Percentiles rank a stretch among this genome's conserved stretches.
Evolutionary conservation across 1,284 basidiomycete species (phyloP).

Genomic region (Malassezia furfur): DNA sequence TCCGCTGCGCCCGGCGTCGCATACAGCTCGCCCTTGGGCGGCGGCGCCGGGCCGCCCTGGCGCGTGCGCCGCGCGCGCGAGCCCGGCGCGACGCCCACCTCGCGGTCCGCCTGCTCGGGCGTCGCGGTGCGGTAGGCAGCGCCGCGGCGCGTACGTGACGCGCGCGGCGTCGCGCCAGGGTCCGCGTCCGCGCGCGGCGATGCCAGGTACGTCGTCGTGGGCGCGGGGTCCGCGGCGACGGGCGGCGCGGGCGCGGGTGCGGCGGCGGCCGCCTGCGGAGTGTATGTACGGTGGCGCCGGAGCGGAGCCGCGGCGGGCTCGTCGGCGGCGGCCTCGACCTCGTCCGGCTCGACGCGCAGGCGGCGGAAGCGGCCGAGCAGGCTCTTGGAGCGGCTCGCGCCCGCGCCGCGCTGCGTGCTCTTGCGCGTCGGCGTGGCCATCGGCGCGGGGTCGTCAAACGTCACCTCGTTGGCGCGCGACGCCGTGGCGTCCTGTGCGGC

Average conservation of each 20-base stretch:
- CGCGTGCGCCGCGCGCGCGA: not conserved
- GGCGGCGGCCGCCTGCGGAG: not conserved
- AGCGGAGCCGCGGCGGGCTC: not conserved
- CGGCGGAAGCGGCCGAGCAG: conserved; percentile 12
- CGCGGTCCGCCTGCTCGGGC: not conserved
- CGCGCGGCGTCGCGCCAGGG: not conserved
- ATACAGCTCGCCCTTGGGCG: not conserved
- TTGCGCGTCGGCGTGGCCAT: not conserved
- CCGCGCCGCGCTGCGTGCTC: not conserved
- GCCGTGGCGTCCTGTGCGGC: not conserved
- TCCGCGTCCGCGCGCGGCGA: not conserved
- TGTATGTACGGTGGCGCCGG: no score
- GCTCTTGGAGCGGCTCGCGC: conserved; percentile 9
- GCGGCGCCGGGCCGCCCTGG: not conserved
- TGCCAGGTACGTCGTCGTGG: not conserved
- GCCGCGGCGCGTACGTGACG: not conserved
- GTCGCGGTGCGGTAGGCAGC: not conserved
- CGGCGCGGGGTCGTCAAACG: not conserved
- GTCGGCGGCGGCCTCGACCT: not conserved
- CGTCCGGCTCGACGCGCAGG: conserved; percentile 3
- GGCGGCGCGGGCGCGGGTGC: not conserved
- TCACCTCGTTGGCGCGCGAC: not conserved
- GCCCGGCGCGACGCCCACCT: not conserved
- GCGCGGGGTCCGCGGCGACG: not conserved
- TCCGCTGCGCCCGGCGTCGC: not conserved